Conservation (phyloP, 768 basidiomycete species). For the Chalciporus piperatus region DNA sequence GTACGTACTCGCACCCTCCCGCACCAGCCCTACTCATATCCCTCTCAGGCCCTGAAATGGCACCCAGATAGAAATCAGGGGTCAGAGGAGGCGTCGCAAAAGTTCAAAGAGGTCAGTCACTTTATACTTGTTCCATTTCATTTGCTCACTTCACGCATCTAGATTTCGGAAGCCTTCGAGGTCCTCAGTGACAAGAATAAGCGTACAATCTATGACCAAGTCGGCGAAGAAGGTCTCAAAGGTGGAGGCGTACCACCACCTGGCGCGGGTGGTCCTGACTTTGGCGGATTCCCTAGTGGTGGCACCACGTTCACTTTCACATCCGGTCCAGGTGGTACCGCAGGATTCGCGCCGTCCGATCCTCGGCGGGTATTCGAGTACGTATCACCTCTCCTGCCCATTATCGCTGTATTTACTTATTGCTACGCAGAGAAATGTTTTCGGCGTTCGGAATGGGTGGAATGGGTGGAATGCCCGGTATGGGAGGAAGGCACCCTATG, state of each 20-base stretch:
- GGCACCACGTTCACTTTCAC: conserved; percentile 58
- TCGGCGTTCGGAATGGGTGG: conserved; percentile 38
- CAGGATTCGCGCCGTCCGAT: conserved; percentile 74
- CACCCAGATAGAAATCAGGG: conserved; percentile 91
- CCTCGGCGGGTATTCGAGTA: conserved; percentile 89
- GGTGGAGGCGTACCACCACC: conserved; percentile 57
- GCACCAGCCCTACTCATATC: conserved; percentile 3
- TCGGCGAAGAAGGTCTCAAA: conserved; percentile 95
- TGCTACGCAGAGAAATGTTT: conserved; percentile 54
- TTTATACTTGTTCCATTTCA: no score
- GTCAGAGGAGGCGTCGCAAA: conserved; percentile 80
- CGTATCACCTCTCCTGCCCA: conserved; percentile 30
- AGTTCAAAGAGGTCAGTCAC: conserved; percentile 81
- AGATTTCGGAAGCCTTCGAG: conserved; percentile 96
- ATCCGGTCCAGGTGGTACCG: conserved; percentile 36
- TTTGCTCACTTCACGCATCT: neutral
- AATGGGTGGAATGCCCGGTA: conserved; percentile 40
- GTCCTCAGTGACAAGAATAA: conserved; percentile 88
- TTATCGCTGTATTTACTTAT: conserved; percentile 3
- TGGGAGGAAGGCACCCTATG: conserved; percentile 37
- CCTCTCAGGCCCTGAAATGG: conserved; percentile 78
- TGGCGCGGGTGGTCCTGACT: conserved; percentile 45
- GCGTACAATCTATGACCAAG: conserved; percentile 84
- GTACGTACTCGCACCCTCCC: conserved; percentile 35
- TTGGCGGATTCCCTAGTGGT: conserved; percentile 43